A percentile compares a stretch with the other conserved stretches of the same genome.
Evolutionary conservation across 2,329 filamentous ascomycete species (phyloP).

Genomic region (Alternaria postmessia): DNA sequence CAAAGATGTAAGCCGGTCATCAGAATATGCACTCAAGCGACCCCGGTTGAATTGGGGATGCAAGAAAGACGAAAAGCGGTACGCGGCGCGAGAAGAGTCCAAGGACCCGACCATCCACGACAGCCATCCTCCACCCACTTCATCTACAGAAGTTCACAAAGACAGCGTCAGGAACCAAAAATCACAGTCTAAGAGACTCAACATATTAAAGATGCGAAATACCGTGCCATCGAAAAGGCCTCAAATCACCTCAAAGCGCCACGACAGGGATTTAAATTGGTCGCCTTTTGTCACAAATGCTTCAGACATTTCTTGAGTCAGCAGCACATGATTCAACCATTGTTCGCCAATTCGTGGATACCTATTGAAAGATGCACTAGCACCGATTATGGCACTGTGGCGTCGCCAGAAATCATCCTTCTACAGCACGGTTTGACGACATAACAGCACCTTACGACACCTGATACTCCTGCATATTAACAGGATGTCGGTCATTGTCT

Average conservation of each 20-base stretch:
- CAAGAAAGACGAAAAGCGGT: background rate
- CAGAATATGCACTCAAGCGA: background rate
- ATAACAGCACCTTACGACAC: background rate
- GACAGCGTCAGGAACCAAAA: background rate
- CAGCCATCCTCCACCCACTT: background rate
- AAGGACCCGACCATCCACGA: background rate
- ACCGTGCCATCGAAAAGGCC: background rate
- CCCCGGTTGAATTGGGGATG: background rate
- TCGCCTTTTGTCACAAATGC: background rate
- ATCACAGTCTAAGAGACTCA: background rate
- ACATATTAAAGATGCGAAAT: background rate
- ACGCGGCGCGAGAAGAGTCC: background rate
- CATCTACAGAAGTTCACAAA: background rate
- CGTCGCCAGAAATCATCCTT: background rate
- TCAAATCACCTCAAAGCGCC: slow-evolving; percentile 8
- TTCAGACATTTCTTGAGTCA: background rate
- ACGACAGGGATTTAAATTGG: slow-evolving; percentile 1
- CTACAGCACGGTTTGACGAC: background rate
- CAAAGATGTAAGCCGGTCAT: background rate
- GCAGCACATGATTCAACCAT: background rate
- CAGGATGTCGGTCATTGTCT: background rate
- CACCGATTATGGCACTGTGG: background rate
- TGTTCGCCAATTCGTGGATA: background rate
- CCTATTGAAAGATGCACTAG: background rate
- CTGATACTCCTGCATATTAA: slow-evolving; percentile 1